Evolutionary conservation across 2,329 filamentous ascomycete species (phyloP), one percentile per base, ranked within the genome.

Genomic region (Aotearoamyces nothofagi): DNA sequence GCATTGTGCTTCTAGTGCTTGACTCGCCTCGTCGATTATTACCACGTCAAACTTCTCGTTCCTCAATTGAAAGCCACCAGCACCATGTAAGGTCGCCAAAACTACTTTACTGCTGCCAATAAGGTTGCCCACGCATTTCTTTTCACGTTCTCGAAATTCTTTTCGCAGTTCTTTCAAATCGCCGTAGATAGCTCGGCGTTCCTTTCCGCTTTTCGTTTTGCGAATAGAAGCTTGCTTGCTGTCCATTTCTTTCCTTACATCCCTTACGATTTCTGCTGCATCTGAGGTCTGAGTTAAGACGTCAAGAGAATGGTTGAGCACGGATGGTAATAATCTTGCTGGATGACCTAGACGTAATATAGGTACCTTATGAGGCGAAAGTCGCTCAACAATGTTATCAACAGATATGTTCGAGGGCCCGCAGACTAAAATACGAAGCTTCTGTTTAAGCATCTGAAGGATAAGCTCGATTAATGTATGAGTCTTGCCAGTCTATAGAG

Each of bases 331-430:
- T 15, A 98, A 64, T 12, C 90, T 75, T 1, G 90, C 90, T 0
- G 90, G 90, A 52, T 98, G 90, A 1, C 90, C 90, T 1, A 98
- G 69, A 2, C 90, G 78, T 19, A 96, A 68, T 43, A 96, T 83
- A 0, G 83, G 78, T 1, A 94, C 64, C 45, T 83, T 84, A 51
- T 86, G 79, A 0, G 80, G 73, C 2, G 84, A 72, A 2, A 96
- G 66, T 5, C 90, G 74, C 54, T 98, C 90, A 6, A 94, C 86
- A 33, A 98, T 92, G 47, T 98, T 98, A 63, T 98, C 90, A 1
- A 98, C 90, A 1, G 83, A 90, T 42, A 98, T 86, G 50, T 98
- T 98, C 16, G 83, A 93, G 0, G 90, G 90, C 0, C 87, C 90
- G 45, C 90, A 96, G n/a, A 96, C 87, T 2, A 96, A 63, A 8